Conservation (phyloP, 2,329 filamentous ascomycete species). For the Cordyceps sp. region DNA sequence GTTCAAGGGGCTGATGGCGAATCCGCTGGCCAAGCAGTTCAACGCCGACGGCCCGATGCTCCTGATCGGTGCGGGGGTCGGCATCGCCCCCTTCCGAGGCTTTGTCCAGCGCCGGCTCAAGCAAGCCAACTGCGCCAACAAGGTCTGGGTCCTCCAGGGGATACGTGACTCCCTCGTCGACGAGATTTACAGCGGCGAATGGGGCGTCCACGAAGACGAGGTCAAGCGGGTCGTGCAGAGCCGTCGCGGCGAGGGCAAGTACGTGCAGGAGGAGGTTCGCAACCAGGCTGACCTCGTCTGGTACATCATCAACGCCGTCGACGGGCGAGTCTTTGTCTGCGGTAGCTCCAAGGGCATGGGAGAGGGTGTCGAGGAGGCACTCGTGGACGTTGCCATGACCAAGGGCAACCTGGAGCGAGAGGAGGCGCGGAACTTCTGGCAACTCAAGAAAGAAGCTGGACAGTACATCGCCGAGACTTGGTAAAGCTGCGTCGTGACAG, state of each 20-base stretch:
- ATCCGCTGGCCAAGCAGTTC: conserved; percentile 84
- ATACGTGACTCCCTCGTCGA: conserved; percentile 88
- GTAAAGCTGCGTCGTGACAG: too few species aligned
- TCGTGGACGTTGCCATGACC: conserved; percentile 80
- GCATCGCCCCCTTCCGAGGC: conserved; percentile 91
- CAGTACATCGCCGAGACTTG: conserved; percentile 86
- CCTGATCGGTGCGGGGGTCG: conserved; percentile 88
- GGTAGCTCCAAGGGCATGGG: conserved; percentile 95
- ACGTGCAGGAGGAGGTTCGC: conserved; percentile 90
- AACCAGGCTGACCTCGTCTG: conserved; percentile 92
- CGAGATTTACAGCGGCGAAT: conserved; percentile 91
- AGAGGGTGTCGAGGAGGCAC: conserved; percentile 77
- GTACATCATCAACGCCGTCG: conserved; percentile 93
- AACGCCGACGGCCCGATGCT: conserved; percentile 93
- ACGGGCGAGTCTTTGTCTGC: conserved; percentile 91
- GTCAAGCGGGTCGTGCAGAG: conserved; percentile 71
- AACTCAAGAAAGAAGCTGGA: conserved; percentile 75
- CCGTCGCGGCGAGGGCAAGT: conserved; percentile 62
- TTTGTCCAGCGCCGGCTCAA: conserved; percentile 90
- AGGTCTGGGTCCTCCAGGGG: conserved; percentile 92
- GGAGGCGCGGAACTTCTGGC: conserved; percentile 79
- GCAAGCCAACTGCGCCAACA: conserved; percentile 92
- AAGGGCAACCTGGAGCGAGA: conserved; percentile 76
- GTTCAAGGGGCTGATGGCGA: conserved; percentile 97
- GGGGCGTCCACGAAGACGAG: conserved; percentile 81